Evolutionary conservation across 768 basidiomycete genomes (phyloP), one percentile per base, ranked within the genome.

Genomic region (Boletus huronensis): DNA sequence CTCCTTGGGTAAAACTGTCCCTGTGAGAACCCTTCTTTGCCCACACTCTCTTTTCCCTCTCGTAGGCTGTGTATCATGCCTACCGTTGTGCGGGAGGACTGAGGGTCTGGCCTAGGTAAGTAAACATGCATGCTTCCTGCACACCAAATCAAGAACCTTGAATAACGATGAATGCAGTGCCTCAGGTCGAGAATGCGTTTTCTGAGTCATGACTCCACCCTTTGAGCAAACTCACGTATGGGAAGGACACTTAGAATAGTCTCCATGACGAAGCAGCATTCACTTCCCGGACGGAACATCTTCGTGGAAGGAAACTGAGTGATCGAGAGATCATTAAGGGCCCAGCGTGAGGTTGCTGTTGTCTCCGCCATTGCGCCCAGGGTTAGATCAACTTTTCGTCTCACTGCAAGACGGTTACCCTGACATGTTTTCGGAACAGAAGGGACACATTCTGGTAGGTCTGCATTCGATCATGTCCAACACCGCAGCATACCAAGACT

Each of bases 251-350:
- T 52, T 61, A 54, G 10, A 66, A 68, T 19, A 72, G 75, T 14
- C 61, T 68, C 11, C 48, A 60, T 35, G 70, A 62, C 23, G 74
- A 75, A 28, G 62, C 67, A 19, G 71, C 74, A 25, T 66, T 77
- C 28, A 73, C 67, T 19, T 72, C 77, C 52, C 82, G 81, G 82
- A 77, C 80, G 31, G 70, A 83, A 44, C 82, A 86, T 69, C 73
- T 93, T 29, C 77, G 83, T 23, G 79, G 93, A 47, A 80, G 77
- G 60, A 90, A 89, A 94, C 67, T 82, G 84, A 43, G 62, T 76
- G 28, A 82, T 96, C 57, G 89, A 96, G 73, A 73, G 77, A 90
- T 96, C 63, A 80, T 97, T 29, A 76, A 84, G 49, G 94, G 90
- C 32, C 72, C 78, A 28, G 85, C 50, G 46, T 64, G 77, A 14